These are phyloP conservation scores for Peltaster fructicola DNA, from an alignment of 2,329 filamentous ascomycete genomes.

Conservation along the genomic window DNA sequence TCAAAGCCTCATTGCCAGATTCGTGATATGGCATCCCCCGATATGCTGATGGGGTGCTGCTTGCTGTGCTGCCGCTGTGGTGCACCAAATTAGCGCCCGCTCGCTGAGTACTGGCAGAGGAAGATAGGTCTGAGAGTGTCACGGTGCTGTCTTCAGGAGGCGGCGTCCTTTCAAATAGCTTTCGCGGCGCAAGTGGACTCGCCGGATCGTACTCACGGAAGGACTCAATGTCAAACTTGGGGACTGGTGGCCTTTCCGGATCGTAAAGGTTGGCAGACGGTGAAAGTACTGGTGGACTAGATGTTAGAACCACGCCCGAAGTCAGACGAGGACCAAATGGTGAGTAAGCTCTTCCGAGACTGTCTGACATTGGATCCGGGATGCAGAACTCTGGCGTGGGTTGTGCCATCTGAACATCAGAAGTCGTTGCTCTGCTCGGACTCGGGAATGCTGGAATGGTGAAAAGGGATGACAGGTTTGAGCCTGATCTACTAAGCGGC, in stretches of 20 bases:
- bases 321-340: too few relatives aligned
- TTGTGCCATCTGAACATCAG: conserved; percentile 4
- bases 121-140: conserved; percentile 3
- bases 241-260: conserved; percentile 11
- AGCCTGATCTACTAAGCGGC: too few relatives aligned
- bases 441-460: conserved; percentile 13
- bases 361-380: conserved; percentile 10
- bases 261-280: conserved; percentile 12
- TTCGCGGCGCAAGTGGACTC: too few relatives aligned
- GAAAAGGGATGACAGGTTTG: conserved; percentile 2
- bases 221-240: conserved; percentile 5
- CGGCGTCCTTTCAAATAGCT: too few relatives aligned
- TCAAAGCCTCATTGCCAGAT: conserved; percentile 10
- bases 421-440: conserved; percentile 9
- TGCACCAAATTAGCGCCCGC: too few relatives aligned
- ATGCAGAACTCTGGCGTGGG: conserved; percentile 13
- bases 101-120: not conserved
- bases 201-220: conserved; percentile 15
- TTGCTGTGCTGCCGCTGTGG: too few relatives aligned
- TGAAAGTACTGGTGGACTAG: conserved; percentile 12
- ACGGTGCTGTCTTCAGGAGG: too few relatives aligned
- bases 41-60: too few relatives aligned
- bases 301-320: conserved; percentile 8
- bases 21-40: too few relatives aligned
- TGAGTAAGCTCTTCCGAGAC: too few relatives aligned